Evolutionary conservation across 257 asterid genomes (phyloP).

Genomic region (Solanum piurae): DNA sequence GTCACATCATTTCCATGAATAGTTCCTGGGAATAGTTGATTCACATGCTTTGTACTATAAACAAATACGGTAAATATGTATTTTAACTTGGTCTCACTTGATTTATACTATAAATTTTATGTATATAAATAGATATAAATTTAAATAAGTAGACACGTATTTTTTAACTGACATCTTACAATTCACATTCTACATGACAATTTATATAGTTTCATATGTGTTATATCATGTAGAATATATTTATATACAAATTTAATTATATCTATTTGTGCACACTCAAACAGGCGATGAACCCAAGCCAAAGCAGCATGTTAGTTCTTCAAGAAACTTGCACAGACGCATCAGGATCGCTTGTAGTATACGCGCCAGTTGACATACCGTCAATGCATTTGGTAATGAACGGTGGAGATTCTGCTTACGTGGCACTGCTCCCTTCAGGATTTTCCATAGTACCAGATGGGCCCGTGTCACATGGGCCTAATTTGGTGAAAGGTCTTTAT

Average conservation of each 20-base stretch:
- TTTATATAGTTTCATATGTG: too few relatives aligned
- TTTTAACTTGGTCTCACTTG: too few relatives aligned
- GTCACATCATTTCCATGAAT: neutral
- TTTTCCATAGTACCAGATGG: conserved; percentile 89
- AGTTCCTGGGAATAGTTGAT: conserved; percentile 19
- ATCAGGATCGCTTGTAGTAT: conserved; percentile 76
- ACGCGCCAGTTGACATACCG: conserved; percentile 93
- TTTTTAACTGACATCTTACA: too few relatives aligned
- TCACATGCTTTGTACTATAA: neutral
- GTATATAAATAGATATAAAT: too few relatives aligned
- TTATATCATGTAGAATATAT: neutral
- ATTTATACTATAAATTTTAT: too few relatives aligned
- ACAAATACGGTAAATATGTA: too few relatives aligned
- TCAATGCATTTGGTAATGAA: conserved; percentile 88
- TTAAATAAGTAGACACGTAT: neutral
- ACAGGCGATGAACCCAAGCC: conserved; percentile 57
- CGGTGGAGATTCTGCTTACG: conserved; percentile 91
- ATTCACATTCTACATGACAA: neutral
- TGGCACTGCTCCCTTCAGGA: conserved; percentile 84
- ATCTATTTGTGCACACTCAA: neutral
- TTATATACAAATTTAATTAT: neutral
- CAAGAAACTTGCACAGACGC: conserved; percentile 79
- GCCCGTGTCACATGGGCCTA: conserved; percentile 33
- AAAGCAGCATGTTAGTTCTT: conserved; percentile 73
- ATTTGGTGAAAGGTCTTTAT: neutral